Base-by-base conservation (phyloP, 108 stramenopile species). In the Cylindrotheca fusiformis region DNA sequence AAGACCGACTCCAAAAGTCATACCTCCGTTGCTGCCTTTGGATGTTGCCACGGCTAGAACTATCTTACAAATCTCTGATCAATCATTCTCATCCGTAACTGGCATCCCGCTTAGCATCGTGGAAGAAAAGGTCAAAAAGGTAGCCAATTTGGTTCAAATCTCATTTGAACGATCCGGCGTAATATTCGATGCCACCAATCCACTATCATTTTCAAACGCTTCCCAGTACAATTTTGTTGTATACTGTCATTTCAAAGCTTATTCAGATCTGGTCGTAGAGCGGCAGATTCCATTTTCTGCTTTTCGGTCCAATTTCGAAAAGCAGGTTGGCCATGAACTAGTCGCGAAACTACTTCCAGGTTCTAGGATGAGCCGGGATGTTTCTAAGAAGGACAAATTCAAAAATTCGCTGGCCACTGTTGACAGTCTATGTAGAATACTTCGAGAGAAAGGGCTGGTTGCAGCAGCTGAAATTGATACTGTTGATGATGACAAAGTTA, bases 171-270 rank as follows among this genome's bases (percentile, higher is more conserved):
- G 82, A 52, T 68, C 83, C 10, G 78, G 75, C 1, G 41, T 77
- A 2, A 32, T 6, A 0, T 60, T 69, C 21, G 52, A 60, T 19
- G 5, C 49, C 28, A 18, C 14, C 12, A 12, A 10, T 29, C 27
- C 55, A 47, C n/a, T 55, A 54, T 63, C 63, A 23, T 65, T 68
- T 20, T 29, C 63, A 56, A 64, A 46, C 2, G 71, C 67, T 4
- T 19, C 59, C 32, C 76, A 79, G 58, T 93, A 87, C 60, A 87
- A 93, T 48, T 93, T 82, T 65, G 65, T 75, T 49, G 67, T 77
- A 8, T 93, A 87, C 65, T 46, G 62, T 22, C 86, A 84, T 65
- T 93, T 77, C 76, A 82, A 74, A 41, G 86, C 80, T 3, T 89
- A 85, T 61, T 81, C 79, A 46, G 86, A 93, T 32, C 56, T 87